A percentile compares a stretch with the other conserved stretches of the same genome.
Conservation (phyloP, 202 grass and related monocot genomes). For the Musa balbisiana region DNA sequence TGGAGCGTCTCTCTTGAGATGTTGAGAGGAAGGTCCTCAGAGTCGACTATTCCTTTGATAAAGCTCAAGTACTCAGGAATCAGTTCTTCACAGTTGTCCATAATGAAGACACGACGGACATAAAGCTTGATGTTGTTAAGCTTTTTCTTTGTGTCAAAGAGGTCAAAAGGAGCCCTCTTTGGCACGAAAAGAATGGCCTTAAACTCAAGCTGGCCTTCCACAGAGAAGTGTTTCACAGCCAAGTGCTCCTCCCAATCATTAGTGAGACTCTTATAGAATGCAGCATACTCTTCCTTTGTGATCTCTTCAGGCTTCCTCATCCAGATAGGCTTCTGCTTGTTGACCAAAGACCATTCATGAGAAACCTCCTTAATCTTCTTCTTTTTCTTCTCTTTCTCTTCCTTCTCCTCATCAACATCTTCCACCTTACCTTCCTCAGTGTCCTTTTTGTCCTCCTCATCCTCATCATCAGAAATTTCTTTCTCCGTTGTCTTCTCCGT, state of each 20-base stretch:
- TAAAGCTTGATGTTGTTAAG: conserved; percentile 2
- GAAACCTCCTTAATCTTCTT: neutral
- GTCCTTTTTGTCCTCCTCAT: neutral
- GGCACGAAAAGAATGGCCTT: neutral
- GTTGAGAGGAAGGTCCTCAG: neutral
- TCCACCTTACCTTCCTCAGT: neutral
- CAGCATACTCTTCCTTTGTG: neutral
- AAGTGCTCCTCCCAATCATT: neutral
- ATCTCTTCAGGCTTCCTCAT: neutral
- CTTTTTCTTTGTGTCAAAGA: conserved; percentile 2
- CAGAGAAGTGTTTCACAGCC: neutral
- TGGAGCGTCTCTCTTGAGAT: neutral
- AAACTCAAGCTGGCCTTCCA: neutral
- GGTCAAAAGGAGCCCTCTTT: neutral
- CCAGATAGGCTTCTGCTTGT: neutral
- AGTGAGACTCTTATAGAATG: neutral
- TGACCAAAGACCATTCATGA: neutral
- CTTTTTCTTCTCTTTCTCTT: neutral
- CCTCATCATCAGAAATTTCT: neutral
- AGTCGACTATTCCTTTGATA: neutral
- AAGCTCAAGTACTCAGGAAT: neutral
- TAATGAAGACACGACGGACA: neutral
- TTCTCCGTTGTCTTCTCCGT: neutral
- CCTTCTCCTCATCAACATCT: neutral
- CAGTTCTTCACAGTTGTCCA: neutral